Evolutionary conservation across 495 filamentous ascomycete species (phyloP), one percentile per base, ranked within the genome.

Genomic region (Tetracladium marchalianum): DNA sequence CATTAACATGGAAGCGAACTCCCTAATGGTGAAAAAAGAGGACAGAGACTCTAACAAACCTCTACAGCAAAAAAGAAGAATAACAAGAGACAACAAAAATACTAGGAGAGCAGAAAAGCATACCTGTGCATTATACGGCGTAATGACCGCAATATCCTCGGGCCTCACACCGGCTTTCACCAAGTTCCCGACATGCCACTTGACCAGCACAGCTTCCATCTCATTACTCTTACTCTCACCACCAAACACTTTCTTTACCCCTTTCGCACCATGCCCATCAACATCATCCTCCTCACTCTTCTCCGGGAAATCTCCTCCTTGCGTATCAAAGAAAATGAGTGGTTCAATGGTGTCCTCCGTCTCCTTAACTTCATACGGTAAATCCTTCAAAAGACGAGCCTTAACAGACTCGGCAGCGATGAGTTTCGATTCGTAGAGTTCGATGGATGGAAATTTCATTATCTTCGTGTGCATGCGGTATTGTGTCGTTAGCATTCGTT

Each of bases 391-490:
- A 1, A 95, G 65, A 11, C 89, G 76, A 4, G 64, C 67, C 55
- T 82, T 83, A 32, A 97, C 92, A 0, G 63, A 68, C 3, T 89
- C 82, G 2, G 81, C 85, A 2, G 92, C 92, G 4, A 88, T 70
- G 4, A 99, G 70, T 49, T 80, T 78, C 2, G 70, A 73, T 36
- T 87, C 83, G 68, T 99, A 99, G 16, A 99, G 73, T 61, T 88
- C 82, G 42, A 81, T 71, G 0, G 90, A 96, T 0, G 93, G 90
- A 61, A 96, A 97, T 33, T 75, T 69, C 92, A 96, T 97, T 58
- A 99, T 97, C 41, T 71, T 73, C 56, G 87, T 82, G 62, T 99
- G 90, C 92, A 99, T 99, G 8, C 92, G 85, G 63, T 99, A 99
- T 67, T 99, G 92, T 1, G 86, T 95, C n/a, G 86, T 96, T 10